Evolutionary conservation across 805 yeast genomes (phyloP), one percentile per base, ranked within the genome.

Genomic region (Spathaspora hagerdaliae): DNA sequence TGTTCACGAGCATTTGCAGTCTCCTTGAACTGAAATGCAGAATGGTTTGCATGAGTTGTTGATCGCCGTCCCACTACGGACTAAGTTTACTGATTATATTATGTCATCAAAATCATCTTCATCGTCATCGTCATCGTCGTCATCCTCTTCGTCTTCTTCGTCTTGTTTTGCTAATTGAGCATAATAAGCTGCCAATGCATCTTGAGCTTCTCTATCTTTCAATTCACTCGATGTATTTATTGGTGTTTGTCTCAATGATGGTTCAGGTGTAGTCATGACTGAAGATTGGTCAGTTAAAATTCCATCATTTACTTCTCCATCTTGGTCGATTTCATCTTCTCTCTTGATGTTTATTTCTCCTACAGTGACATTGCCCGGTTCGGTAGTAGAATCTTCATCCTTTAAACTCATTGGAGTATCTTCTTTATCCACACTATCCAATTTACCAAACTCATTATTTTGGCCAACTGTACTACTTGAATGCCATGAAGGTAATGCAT

Each of bases 401-500:
- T 56, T 58, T 35, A 53, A 27, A 41, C 51, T 34, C 39, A 43
- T 40, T n/a, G 58, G 48, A 37, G 59, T 42, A 14, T 49, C 60
- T 29, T 57, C 65, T 37, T 41, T 47, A 27, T 77, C 85, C 32
- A 73, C 81, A 38, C 67, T 72, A 51, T 77, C 83, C 47, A 81
- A 56, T 51, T 71, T 76, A 47, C 83, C 87, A 47, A 79, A 63
- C 19, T 9, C 32, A 3, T 76, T 73, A 11, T 75, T 65, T 53
- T 82, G 74, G 39, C 96, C 96, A 53, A 92, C 92, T 0, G 99
- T 91, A 59, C 92, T 82, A 54, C 85, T 84, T 52, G 85, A 81
- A 61, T 94, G 96, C 99, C 99, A 94, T 27, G 94, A 84, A 7
- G 99, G 99, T 53, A 94, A 74, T 4, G 97, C 97, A 61, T 94